phyloP scores from a whole-genome alignment of 106 monocot species.

The Narthecium ossifragum region DNA sequence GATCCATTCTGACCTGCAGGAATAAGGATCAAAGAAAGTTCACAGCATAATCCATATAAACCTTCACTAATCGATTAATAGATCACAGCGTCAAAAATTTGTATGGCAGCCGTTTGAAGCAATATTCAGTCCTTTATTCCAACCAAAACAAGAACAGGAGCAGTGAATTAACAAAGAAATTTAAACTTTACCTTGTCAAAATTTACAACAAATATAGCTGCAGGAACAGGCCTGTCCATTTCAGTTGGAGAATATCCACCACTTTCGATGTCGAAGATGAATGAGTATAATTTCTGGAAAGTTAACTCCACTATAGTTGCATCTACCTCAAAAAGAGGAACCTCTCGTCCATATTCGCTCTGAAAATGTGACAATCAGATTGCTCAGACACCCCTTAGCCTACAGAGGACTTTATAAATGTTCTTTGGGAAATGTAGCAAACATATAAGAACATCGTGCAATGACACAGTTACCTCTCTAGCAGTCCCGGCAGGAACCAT shows the following conservation, averaged over 20 bases:
- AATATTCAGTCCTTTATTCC: too few species aligned
- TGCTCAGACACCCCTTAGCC: too few species aligned
- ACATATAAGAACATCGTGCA: background rate
- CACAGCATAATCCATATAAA: too few species aligned
- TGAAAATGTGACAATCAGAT: conserved; percentile 26
- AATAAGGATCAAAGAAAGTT: too few species aligned
- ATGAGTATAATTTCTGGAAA: conserved; percentile 59
- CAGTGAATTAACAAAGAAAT: too few species aligned
- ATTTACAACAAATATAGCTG: conserved; percentile 70
- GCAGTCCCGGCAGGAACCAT: conserved; percentile 71
- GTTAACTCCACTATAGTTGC: conserved; percentile 58
- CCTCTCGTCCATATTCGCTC: conserved; percentile 87
- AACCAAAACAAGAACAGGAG: too few species aligned
- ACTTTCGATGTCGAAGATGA: conserved; percentile 58
- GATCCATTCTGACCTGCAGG: conserved; percentile 74
- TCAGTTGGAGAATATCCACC: conserved; percentile 54
- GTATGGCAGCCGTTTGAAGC: too few species aligned
- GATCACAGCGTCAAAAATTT: too few species aligned
- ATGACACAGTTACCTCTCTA: conserved; percentile 55
- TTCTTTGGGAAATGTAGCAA: background rate
- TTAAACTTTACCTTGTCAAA: conserved; percentile 78
- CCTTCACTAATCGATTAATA: too few species aligned
- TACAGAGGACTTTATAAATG: background rate
- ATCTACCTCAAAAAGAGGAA: conserved; percentile 86
- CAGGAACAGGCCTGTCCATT: conserved; percentile 62